Percentiles rank a stretch among this genome's conserved stretches.
These are phyloP conservation scores for Solanum chacoense DNA, from an alignment of 305 asterid species.

Conservation along the genomic window DNA sequence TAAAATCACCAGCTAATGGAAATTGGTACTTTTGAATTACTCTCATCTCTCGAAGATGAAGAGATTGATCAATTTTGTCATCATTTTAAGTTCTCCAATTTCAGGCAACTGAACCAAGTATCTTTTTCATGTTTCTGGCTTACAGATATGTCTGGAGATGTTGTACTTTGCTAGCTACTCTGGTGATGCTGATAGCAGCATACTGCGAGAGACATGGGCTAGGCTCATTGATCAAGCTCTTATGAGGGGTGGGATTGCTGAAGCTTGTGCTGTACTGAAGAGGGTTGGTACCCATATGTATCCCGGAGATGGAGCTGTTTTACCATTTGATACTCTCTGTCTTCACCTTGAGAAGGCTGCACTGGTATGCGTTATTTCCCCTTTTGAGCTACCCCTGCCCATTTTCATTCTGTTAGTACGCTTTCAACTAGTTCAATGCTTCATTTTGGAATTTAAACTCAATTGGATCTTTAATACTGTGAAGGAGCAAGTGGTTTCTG, in stretches of 20 bases:
- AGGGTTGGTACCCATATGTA: conserved; percentile 76
- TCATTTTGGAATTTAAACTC: background rate
- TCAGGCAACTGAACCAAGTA: background rate
- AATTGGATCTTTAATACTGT: background rate
- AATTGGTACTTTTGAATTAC: background rate
- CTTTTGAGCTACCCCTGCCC: background rate
- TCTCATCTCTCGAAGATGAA: background rate
- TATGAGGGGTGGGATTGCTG: conserved; percentile 83
- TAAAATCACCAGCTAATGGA: background rate
- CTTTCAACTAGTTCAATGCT: background rate
- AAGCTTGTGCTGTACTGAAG: conserved; percentile 82
- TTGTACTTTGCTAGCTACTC: conserved; percentile 92
- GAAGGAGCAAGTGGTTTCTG: conserved; percentile 66
- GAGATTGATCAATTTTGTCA: background rate
- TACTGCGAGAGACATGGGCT: conserved; percentile 89
- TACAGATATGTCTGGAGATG: conserved; percentile 88
- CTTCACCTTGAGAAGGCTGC: conserved; percentile 96
- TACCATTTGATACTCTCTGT: conserved; percentile 79
- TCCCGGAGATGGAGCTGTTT: conserved; percentile 79
- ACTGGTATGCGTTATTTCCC: conserved; percentile 34
- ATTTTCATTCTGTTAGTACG: background rate
- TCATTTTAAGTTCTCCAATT: background rate
- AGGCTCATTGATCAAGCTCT: conserved; percentile 93
- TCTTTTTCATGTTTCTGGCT: conserved; percentile 3
- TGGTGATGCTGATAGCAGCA: conserved; percentile 90